A percentile compares a stretch with the other conserved stretches of the same genome.
phyloP scores from a whole-genome alignment of 2,329 filamentous ascomycete genomes.

The Diaporthe sp. region DNA sequence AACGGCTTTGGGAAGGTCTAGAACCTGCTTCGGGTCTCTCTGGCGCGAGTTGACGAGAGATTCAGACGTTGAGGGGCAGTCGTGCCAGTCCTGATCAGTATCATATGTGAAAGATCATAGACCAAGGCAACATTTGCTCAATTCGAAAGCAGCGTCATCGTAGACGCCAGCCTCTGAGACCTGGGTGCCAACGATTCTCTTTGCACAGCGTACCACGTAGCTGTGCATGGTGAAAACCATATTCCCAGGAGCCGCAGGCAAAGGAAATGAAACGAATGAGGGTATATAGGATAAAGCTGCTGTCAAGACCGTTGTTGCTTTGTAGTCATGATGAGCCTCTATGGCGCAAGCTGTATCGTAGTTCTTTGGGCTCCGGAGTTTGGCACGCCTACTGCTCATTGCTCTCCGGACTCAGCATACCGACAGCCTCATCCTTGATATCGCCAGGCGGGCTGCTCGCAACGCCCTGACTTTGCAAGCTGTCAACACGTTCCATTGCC shows the following conservation, averaged over 20 bases:
- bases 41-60: not conserved
- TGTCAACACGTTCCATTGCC: slow-evolving; percentile 71
- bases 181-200: not conserved
- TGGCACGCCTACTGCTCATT: slow-evolving; percentile 61
- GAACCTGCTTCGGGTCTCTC: not conserved
- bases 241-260: not conserved
- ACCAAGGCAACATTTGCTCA: not conserved
- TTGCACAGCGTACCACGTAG: not conserved
- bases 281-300: not conserved
- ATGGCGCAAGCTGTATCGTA: not conserved
- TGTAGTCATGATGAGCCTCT: not conserved
- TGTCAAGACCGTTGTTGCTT: not conserved
- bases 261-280: not conserved
- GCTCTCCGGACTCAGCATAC: slow-evolving; percentile 89
- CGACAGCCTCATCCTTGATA: slow-evolving; percentile 73
- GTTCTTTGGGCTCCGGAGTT: not conserved
- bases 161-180: not conserved
- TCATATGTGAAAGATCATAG: not conserved
- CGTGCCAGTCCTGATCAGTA: not conserved
- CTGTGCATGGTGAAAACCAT: not conserved
- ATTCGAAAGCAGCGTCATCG: no score
- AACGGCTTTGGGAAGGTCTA: not conserved
- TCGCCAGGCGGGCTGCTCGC: slow-evolving; percentile 70
- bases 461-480: slow-evolving; percentile 68
- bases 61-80: no score